Conservation (phyloP, 371 early-diverging fungal genomes). For the Mucor saturninus region DNA sequence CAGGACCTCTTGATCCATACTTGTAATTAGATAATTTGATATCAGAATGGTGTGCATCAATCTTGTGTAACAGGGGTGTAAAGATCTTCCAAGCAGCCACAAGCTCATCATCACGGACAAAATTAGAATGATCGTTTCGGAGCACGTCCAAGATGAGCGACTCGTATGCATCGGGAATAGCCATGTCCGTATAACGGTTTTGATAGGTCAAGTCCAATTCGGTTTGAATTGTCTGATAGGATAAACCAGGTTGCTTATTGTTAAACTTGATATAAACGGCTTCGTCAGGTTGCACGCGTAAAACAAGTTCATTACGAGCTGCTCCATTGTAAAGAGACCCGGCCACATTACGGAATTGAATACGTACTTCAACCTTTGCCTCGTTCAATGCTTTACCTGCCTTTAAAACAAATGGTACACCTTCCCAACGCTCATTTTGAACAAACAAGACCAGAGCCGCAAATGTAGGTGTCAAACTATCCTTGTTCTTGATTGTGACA, state of each 20-base stretch:
- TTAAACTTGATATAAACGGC: constrained; percentile 96
- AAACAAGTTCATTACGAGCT: constrained; percentile 94
- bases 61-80: constrained; percentile 91
- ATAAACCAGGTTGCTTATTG: constrained; percentile 90
- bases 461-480: constrained; percentile 89
- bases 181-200: constrained; percentile 78
- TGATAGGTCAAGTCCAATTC: constrained; percentile 94
- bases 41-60: constrained; percentile 66
- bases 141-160: constrained; percentile 90
- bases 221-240: constrained; percentile 71
- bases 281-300: constrained; percentile 95
- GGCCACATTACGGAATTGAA: constrained; percentile 92
- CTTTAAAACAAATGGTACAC: constrained; percentile 96
- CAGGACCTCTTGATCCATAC: constrained; percentile 91
- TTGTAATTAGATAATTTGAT: constrained; percentile 77
- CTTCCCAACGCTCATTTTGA: constrained; percentile 95
- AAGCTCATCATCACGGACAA: constrained; percentile 96
- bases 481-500: constrained; percentile 81
- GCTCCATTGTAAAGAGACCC: constrained; percentile 73
- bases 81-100: constrained; percentile 97
- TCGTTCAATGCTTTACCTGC: constrained; percentile 96
- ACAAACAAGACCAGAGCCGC: constrained; percentile 87
- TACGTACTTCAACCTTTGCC: constrained; percentile 91
- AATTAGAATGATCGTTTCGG: constrained; percentile 93
- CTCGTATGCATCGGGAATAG: constrained; percentile 97